Evolutionary conservation across 148 eudicot species (phyloP), one percentile per base, ranked within the genome.

Genomic region (Arctostaphylos glauca): DNA sequence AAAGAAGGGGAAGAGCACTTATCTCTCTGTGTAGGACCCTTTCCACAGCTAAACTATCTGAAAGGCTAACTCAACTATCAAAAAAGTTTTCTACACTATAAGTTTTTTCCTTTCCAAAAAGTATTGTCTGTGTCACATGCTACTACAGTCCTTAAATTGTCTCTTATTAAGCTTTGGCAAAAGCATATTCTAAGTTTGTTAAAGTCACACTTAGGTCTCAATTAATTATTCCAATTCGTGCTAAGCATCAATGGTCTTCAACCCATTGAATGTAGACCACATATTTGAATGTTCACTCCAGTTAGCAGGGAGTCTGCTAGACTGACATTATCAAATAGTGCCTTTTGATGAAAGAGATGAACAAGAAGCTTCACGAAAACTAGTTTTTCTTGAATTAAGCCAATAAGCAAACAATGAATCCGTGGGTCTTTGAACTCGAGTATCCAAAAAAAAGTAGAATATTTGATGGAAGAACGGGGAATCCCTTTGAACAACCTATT

Each of bases 211-310:
- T 66, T 66, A 4, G 71, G 71, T 66, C 43, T 25, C 43, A 66
- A 25, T 25, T 25, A 21, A 25, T 6, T 25, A 25, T 31, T 66
- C 70, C 44, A 66, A 66, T 15, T 66, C 10, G 0, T 66, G 25
- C 23, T 43, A 66, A 60, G 25, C 59, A 14, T 13, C 18, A 31
- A 31, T 31, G 38, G 38, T 31, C 38, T 31, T 31, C 38, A 31
- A 31, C 38, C 38, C 38, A 31, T 31, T 77, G 80, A 77, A 54
- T 5, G 62, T 77, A 77, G 79, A 62, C 21, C 25, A 50, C 1
- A 76, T 76, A 76, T 53, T 50, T 76, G 58, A 76, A 76, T 76
- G 59, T 76, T 76, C 79, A 52, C 60, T 52, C 12, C 60, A 3
- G 43, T 76, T 76, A 53, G 79, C 79, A 0, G 60, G 60, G 79